Evolutionary conservation across 441 rosid genomes (phyloP), one percentile per base, ranked within the genome.

Genomic region (Arabidopsis lyrata): DNA sequence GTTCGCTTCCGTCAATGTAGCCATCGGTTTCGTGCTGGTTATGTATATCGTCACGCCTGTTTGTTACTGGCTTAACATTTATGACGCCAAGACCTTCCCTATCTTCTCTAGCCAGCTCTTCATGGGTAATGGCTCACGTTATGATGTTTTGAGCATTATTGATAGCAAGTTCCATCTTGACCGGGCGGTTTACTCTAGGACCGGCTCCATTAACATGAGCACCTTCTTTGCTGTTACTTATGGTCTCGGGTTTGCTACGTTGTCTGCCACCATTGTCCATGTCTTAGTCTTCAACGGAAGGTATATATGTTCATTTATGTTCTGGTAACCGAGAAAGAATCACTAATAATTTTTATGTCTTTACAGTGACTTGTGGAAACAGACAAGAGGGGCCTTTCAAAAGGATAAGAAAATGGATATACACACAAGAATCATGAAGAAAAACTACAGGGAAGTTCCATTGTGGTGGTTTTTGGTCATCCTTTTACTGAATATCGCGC

Each of bases 171-270:
- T 92, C 66, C 94, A 82, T 47, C 91, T 92, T 0, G 88, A 88
- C 70, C 78, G 84, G 2, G 47, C n/a, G 22, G 85, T 70, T 20
- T 88, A 88, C 70, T 73, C 84, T 0, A 65, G 42, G 68, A 77
- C 68, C 18, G 96, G 94, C 2, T 76, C 83, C 5, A 69, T 88
- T 8, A 75, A 88, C 77, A 83, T 92, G 77, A 88, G 92, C 52
- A 87, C 89, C 18, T 85, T 92, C 82, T 92, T 92, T 55, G 89
- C 92, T 48, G 69, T 92, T 84, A 86, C 90, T 24, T 92, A 92
- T 69, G 97, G 97, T 12, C 75, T 86, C 12, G 95, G 96, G 42
- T 92, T 92, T 76, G 96, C 97, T 18, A 82, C 92, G 1, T 79
- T 92, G 27, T 71, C 96, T 0, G 91, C 97, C 5, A 87, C 88